These are phyloP conservation scores for Metarhizium brunneum DNA, from an alignment of 2,329 filamentous ascomycete species.

Conservation along the genomic window DNA sequence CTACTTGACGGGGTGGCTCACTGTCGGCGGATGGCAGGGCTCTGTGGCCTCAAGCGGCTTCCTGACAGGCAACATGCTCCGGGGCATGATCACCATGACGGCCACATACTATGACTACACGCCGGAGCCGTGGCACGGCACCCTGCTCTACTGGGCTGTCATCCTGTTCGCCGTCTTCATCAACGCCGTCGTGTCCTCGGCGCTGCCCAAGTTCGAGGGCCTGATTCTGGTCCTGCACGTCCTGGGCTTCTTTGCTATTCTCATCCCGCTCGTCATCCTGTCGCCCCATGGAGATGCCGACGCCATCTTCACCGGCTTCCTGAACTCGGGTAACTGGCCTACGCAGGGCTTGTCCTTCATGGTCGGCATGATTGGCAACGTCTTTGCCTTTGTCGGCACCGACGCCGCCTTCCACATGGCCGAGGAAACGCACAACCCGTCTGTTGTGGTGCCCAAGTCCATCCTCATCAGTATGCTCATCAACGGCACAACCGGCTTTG, in stretches of 20 bases:
- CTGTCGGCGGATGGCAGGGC: constrained; percentile 37
- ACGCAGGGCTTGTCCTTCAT: constrained; percentile 34
- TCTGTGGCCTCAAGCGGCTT: constrained; percentile 26
- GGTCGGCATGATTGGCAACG: constrained; percentile 33
- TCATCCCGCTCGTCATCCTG: constrained; percentile 21
- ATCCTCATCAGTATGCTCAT: constrained; percentile 39
- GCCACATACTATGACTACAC: background rate
- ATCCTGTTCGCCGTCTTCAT: constrained; percentile 36
- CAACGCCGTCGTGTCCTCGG: constrained; percentile 36
- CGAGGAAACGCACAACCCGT: constrained; percentile 38
- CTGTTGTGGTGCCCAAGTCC: constrained; percentile 38
- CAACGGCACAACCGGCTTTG: constrained; percentile 43
- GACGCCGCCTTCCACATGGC: constrained; percentile 21
- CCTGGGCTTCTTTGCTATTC: constrained; percentile 22
- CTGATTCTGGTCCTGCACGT: constrained; percentile 40
- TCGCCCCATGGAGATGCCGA: constrained; percentile 20
- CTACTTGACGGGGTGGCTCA: constrained; percentile 41
- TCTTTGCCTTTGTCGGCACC: constrained; percentile 23
- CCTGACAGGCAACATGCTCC: constrained; percentile 37
- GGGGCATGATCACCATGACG: constrained; percentile 26
- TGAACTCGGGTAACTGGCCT: constrained; percentile 35
- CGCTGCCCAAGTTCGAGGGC: constrained; percentile 41
- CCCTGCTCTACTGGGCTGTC: constrained; percentile 38
- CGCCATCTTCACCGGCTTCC: constrained; percentile 33
- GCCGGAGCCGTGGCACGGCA: constrained; percentile 36